Conservation (phyloP, 2,329 filamentous ascomycete genomes). For the Penicillium hesseltinei region DNA sequence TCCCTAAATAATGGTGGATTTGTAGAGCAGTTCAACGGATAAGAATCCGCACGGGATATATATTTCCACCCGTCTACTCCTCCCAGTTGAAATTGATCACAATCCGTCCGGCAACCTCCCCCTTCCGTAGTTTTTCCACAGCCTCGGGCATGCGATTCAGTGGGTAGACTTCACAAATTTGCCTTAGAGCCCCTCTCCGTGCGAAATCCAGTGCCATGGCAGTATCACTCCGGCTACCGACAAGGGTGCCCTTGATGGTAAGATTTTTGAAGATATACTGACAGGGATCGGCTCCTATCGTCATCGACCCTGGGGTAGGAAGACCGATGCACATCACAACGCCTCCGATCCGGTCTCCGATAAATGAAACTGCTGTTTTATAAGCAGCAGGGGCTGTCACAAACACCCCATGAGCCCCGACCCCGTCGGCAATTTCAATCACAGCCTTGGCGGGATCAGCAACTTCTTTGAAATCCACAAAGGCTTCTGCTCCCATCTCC, state of each 20-base stretch:
- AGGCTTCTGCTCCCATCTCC: constrained; percentile 54
- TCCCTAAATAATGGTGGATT: neutral
- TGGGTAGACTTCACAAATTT: constrained; percentile 50
- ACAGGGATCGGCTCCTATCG: constrained; percentile 27
- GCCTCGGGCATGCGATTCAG: constrained; percentile 51
- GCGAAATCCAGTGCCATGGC: constrained; percentile 46
- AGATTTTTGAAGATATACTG: constrained; percentile 28
- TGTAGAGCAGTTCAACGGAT: neutral
- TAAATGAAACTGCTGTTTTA: constrained; percentile 42
- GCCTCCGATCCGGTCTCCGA: constrained; percentile 45
- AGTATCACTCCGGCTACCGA: constrained; percentile 35
- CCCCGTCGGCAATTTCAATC: constrained; percentile 46
- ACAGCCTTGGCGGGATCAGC: constrained; percentile 41
- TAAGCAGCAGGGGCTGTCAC: constrained; percentile 44
- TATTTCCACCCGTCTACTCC: neutral
- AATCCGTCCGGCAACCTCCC: constrained; percentile 53
- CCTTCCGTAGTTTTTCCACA: constrained; percentile 50
- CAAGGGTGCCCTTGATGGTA: constrained; percentile 29
- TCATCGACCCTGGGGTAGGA: constrained; percentile 22
- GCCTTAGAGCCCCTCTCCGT: constrained; percentile 49
- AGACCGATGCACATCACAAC: constrained; percentile 55
- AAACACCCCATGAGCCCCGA: constrained; percentile 49
- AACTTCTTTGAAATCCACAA: constrained; percentile 54
- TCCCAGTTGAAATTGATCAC: constrained; percentile 54
- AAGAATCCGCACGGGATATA: neutral